Conservation (phyloP, 768 basidiomycete genomes). For the Agrocybe praecox region DNA sequence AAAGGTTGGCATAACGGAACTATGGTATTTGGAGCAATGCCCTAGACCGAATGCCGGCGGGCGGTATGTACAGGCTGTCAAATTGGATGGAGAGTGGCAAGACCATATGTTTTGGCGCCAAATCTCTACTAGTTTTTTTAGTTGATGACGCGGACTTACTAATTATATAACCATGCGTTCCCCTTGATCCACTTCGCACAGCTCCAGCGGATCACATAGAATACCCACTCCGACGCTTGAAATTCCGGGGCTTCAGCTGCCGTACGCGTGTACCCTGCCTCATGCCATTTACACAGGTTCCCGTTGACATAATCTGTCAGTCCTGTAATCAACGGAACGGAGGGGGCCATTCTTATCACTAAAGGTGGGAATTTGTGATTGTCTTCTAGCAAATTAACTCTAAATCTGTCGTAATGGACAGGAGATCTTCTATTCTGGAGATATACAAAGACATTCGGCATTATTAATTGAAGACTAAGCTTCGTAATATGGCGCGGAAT, state of each 20-base stretch:
- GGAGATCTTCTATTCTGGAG: no score
- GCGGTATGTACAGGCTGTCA: constrained; percentile 44
- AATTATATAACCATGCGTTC: neutral
- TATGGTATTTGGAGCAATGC: constrained; percentile 61
- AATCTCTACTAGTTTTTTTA: constrained; percentile 14
- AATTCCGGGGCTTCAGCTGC: constrained; percentile 3
- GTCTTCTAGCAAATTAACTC: no score
- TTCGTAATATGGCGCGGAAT: no score
- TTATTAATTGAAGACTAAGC: no score
- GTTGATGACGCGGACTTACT: constrained; percentile 9
- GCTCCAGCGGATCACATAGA: constrained; percentile 19
- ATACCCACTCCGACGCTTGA: constrained; percentile 4
- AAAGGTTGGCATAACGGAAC: constrained; percentile 56
- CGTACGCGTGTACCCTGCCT: constrained; percentile 3
- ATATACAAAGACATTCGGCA: no score
- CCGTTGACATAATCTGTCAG: constrained; percentile 25
- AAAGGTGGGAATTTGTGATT: no score
- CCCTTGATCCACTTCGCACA: neutral
- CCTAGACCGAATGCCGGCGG: constrained; percentile 46
- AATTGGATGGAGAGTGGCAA: constrained; percentile 56
- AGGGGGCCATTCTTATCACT: no score
- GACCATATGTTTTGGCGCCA: constrained; percentile 60
- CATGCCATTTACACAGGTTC: constrained; percentile 6
- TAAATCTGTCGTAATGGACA: no score
- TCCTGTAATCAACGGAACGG: neutral